Evolutionary conservation across 2,329 filamentous ascomycete genomes (phyloP).

Genomic region (Gremmenia infestans): DNA sequence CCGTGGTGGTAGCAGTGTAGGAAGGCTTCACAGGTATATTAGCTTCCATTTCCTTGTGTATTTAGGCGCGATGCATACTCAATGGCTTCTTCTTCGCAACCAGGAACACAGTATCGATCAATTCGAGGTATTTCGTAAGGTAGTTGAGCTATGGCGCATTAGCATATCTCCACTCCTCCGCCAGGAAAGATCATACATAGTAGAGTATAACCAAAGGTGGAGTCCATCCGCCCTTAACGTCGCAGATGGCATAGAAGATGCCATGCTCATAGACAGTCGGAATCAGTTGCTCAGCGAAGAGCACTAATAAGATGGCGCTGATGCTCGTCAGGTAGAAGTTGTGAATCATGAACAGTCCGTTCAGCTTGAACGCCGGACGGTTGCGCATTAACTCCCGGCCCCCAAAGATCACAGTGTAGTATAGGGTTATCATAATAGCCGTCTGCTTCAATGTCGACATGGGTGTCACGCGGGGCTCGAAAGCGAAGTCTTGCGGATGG

Average conservation of each 20-base stretch:
- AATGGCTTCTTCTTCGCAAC: conserved; percentile 99
- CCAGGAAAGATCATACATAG: conserved; percentile 63
- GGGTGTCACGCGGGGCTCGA: conserved; percentile 74
- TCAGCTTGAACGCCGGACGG: conserved; percentile 79
- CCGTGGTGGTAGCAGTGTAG: conserved; percentile 99
- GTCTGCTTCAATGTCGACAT: conserved; percentile 88
- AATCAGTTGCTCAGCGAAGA: conserved; percentile 89
- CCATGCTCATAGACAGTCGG: conserved; percentile 76
- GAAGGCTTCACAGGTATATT: conserved; percentile 59
- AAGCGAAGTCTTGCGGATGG: conserved; percentile 79
- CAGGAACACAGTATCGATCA: conserved; percentile 92
- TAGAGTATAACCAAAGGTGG: conserved; percentile 89
- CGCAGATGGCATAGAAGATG: conserved; percentile 85
- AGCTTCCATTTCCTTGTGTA: conserved; percentile 22
- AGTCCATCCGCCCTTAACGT: conserved; percentile 81
- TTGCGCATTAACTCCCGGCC: conserved; percentile 90
- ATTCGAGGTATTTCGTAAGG: conserved; percentile 94
- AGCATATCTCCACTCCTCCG: background rate
- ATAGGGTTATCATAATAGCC: conserved; percentile 72
- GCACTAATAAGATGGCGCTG: conserved; percentile 70
- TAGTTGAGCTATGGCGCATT: conserved; percentile 72
- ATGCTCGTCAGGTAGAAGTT: conserved; percentile 91
- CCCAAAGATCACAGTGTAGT: conserved; percentile 92
- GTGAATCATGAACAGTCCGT: conserved; percentile 87
- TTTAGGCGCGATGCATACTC: conserved; percentile 46